Evolutionary conservation across 208 protist genomes (phyloP), one percentile per base, ranked within the genome.

Genomic region (Crithidia mellificae): DNA sequence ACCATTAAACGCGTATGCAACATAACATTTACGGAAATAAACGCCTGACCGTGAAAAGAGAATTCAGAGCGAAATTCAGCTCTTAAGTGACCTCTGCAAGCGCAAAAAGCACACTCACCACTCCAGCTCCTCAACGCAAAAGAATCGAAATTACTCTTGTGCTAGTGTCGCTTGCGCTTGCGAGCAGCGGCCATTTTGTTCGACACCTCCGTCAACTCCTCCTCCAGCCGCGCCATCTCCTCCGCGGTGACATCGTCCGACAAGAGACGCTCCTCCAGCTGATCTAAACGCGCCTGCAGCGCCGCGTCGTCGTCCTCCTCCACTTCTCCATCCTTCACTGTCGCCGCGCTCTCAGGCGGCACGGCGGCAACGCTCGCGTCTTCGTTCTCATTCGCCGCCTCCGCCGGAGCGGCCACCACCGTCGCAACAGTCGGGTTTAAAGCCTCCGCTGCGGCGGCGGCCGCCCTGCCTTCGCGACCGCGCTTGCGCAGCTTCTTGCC

Each of bases 191-290:
- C 59, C 63, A 80, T 74, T 52, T 76, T 77, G 24, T 58, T 72
- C 11, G 81, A 78, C 27, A 96, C 68, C 36, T 91, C 85, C 43
- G 81, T 84, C 70, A 96, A 89, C 69, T 92, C 82, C 54, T 90
- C 77, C 61, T 92, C 85, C 20, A 95, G 65, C 27, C 74, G 77
- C 25, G 74, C 57, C 4, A 95, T 81, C 65, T 95, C 85, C 51
- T 93, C 88, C 2, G 81, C 75, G 8, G 91, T 91, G 24, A 85
- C 63, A 58, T 96, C 85, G n/a, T 80, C 81, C 2, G 88, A 72
- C 24, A 78, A 52, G 46, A 96, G 82, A 11, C 83, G 83, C 47
- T 77, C 77, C 67, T 92, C 82, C 29, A 96, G 65, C 58, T 85
- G 77, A 53, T 84, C 80, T 6, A 93, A 67, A 4, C 84, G 78